Conservation (phyloP, 495 filamentous ascomycete species). For the Xylaria longipes region DNA sequence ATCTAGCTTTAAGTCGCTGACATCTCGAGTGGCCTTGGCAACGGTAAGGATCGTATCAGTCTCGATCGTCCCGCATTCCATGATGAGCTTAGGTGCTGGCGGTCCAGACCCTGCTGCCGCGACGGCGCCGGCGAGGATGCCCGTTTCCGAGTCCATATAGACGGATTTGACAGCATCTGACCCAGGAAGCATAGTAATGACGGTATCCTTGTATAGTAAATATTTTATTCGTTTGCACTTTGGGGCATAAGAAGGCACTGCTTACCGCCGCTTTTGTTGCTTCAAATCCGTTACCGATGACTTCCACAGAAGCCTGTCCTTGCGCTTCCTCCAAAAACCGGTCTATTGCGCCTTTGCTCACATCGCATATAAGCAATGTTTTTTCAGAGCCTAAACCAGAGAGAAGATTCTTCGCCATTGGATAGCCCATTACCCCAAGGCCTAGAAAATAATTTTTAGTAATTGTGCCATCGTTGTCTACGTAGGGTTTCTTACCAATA, state of each 20-base stretch:
- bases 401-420: constrained; percentile 60
- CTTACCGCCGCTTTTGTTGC: constrained; percentile 51
- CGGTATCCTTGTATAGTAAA: constrained; percentile 34
- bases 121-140: constrained; percentile 42
- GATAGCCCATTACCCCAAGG: constrained; percentile 51
- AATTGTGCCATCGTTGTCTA: background rate
- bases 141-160: constrained; percentile 47
- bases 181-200: constrained; percentile 52
- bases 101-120: constrained; percentile 17
- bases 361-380: constrained; percentile 53
- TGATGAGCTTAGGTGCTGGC: constrained; percentile 39
- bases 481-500: constrained; percentile 28
- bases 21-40: constrained; percentile 35
- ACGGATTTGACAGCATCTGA: constrained; percentile 46
- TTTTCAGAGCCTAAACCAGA: constrained; percentile 46
- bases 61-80: constrained; percentile 56
- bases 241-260: background rate
- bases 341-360: constrained; percentile 47
- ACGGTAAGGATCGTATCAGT: constrained; percentile 41
- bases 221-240: background rate
- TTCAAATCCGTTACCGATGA: constrained; percentile 42
- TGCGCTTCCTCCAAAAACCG: constrained; percentile 44
- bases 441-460: constrained; percentile 26
- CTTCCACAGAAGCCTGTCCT: constrained; percentile 31
- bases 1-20: constrained; percentile 25